Percentiles rank a stretch among this genome's conserved stretches.
phyloP scores from a whole-genome alignment of 192 early-diverging fungal genomes.

The Phycomyces nitens region DNA sequence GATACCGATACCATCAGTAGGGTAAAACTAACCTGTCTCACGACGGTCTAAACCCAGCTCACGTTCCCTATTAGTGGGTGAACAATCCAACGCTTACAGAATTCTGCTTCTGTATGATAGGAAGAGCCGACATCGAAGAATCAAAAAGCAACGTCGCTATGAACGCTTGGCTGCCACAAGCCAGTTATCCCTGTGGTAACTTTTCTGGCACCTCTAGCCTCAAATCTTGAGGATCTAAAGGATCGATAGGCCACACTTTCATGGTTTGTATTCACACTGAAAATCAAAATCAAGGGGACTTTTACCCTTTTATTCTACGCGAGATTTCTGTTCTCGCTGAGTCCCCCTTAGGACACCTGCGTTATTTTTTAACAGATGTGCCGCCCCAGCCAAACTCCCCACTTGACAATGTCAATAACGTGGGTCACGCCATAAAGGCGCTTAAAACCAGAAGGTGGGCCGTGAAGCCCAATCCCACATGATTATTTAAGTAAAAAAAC shows the following conservation, averaged over 20 bases:
- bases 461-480: too few relatives aligned
- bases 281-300: constrained; percentile 70
- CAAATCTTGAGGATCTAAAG: constrained; percentile 60
- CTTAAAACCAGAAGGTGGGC: too few relatives aligned
- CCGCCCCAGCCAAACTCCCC: constrained; percentile 76
- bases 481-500: too few relatives aligned
- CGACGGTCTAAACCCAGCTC: constrained; percentile 93
- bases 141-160: constrained; percentile 85
- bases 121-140: constrained; percentile 86
- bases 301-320: constrained; percentile 75
- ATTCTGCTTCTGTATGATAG: constrained; percentile 84
- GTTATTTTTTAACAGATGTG: constrained; percentile 77
- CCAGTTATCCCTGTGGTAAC: constrained; percentile 81
- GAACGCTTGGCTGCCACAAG: constrained; percentile 77
- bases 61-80: constrained; percentile 87
- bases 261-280: constrained; percentile 53
- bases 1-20: constrained; percentile 78
- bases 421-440: constrained; percentile 44
- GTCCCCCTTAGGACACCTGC: constrained; percentile 76
- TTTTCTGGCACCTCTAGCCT: constrained; percentile 78
- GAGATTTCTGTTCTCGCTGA: constrained; percentile 77
- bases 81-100: constrained; percentile 85
- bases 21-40: constrained; percentile 95
- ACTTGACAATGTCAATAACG: constrained; percentile 68
- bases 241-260: constrained; percentile 71